Conservation (phyloP, 2,329 filamentous ascomycete species). For the Fusarium sp. region DNA sequence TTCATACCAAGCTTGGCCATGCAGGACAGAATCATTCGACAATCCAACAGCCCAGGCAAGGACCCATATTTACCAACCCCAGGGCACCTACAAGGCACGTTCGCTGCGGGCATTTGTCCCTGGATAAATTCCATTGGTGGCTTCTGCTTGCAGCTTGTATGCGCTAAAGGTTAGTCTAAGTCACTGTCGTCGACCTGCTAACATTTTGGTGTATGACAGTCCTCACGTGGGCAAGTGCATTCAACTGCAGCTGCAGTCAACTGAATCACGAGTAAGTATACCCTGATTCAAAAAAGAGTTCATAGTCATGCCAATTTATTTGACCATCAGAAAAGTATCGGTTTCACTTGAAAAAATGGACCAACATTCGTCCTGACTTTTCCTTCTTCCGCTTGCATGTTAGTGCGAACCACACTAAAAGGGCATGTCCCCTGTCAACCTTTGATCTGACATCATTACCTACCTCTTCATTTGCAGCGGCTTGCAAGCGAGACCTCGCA, state of each 20-base stretch:
- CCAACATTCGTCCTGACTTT: background rate
- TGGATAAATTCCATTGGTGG: background rate
- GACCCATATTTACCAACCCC: background rate
- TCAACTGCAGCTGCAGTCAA: background rate
- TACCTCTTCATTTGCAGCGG: slow-evolving; percentile 27
- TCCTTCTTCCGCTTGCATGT: background rate
- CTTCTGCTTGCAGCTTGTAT: background rate
- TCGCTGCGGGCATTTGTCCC: background rate
- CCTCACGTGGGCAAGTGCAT: slow-evolving; percentile 16
- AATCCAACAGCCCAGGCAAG: background rate
- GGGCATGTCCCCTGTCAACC: slow-evolving; percentile 9
- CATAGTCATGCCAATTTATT: background rate
- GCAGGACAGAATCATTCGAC: background rate
- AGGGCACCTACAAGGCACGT: background rate
- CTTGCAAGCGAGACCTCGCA: slow-evolving; percentile 22
- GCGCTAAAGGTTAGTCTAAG: slow-evolving; percentile 1
- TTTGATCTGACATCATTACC: slow-evolving; percentile 45
- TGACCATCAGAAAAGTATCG: background rate
- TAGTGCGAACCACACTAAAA: slow-evolving; percentile 21
- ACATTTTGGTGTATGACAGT: background rate
- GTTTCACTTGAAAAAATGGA: background rate
- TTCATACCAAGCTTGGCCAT: background rate
- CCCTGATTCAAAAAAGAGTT: background rate
- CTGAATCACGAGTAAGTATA: background rate
- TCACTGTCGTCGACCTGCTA: background rate